Conservation (phyloP, 768 basidiomycete genomes). For the Brasilioporus rufonigricans region DNA sequence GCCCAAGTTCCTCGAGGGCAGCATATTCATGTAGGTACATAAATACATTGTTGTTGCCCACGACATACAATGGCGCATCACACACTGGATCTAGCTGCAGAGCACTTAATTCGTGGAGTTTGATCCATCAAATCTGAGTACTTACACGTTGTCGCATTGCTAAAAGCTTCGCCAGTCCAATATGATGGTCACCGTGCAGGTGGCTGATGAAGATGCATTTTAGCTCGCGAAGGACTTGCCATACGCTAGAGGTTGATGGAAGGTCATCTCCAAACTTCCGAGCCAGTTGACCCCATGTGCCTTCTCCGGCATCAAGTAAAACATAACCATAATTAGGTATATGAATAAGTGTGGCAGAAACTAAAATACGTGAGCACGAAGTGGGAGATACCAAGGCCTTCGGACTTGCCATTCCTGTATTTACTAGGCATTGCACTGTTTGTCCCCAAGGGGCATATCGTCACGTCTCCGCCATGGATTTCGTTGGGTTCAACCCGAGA, state of each 20-base stretch:
- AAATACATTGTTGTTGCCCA: slow-evolving; percentile 55
- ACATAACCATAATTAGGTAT: slow-evolving; percentile 73
- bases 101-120: background rate
- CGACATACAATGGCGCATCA: slow-evolving; percentile 63
- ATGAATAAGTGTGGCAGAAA: slow-evolving; percentile 72
- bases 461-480: slow-evolving; percentile 59
- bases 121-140: background rate
- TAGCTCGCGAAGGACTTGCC: slow-evolving; percentile 63
- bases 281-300: slow-evolving; percentile 85
- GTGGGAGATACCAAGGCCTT: background rate
- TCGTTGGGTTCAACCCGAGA: background rate
- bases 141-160: slow-evolving; percentile 64
- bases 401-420: slow-evolving; percentile 75
- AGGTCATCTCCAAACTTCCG: slow-evolving; percentile 66
- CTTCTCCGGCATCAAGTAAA: slow-evolving; percentile 90
- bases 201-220: slow-evolving; percentile 87
- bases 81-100: slow-evolving; percentile 63
- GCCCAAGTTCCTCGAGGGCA: slow-evolving; percentile 69
- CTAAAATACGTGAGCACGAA: slow-evolving; percentile 34
- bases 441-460: slow-evolving; percentile 80
- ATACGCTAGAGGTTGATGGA: slow-evolving; percentile 38
- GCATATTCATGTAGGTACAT: slow-evolving; percentile 71
- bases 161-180: slow-evolving; percentile 75
- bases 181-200: slow-evolving; percentile 90
- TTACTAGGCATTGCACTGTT: slow-evolving; percentile 83